Conservation (phyloP, 2,329 filamentous ascomycete species). For the Alternaria tenuissima region DNA sequence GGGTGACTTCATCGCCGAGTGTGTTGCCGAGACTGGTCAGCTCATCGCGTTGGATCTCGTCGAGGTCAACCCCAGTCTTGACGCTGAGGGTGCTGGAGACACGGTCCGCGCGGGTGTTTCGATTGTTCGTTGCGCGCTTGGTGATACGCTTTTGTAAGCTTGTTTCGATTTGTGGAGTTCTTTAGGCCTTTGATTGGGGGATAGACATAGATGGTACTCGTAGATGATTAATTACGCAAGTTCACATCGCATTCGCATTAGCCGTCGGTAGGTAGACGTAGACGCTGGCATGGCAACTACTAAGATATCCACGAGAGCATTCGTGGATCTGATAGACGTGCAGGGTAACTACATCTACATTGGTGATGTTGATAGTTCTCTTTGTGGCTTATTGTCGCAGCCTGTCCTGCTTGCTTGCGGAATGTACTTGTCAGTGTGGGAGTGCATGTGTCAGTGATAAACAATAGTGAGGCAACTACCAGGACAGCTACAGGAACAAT, state of each 20-base stretch:
- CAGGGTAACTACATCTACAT: no score
- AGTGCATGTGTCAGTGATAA: no score
- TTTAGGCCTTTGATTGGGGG: neutral
- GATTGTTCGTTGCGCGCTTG: conserved; percentile 87
- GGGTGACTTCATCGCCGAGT: conserved; percentile 93
- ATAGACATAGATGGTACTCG: neutral
- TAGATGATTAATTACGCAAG: neutral
- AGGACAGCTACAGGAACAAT: no score
- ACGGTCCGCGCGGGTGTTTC: conserved; percentile 92
- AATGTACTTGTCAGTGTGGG: no score
- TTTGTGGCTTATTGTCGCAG: no score
- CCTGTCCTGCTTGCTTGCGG: no score
- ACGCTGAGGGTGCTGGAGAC: conserved; percentile 72
- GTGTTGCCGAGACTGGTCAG: conserved; percentile 64
- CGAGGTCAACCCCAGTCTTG: conserved; percentile 61
- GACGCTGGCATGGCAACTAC: no score
- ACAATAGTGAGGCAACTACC: no score
- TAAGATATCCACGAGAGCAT: no score
- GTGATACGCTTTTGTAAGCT: conserved; percentile 81
- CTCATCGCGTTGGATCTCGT: conserved; percentile 66
- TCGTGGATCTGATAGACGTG: no score
- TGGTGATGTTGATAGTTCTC: no score
- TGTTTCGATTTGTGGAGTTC: neutral
- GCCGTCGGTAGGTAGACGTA: no score
- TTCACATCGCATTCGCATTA: neutral